Base-by-base conservation (phyloP, 768 basidiomycete genomes). In the Rhodotorula paludigena region DNA sequence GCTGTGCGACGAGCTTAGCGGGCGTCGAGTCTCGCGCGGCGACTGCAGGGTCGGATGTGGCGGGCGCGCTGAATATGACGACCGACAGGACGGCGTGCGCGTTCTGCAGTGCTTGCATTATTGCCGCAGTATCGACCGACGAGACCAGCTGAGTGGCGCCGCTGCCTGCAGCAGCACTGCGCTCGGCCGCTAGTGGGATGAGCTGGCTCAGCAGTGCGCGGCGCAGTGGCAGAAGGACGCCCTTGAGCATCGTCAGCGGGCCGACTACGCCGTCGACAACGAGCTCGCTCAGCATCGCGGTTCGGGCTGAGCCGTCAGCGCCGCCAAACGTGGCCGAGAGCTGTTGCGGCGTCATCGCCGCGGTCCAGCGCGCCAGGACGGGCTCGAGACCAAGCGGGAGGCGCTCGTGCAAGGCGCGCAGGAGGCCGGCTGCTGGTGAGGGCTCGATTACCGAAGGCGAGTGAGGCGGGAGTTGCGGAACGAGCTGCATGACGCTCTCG, bases 401-500 rank as follows among this genome's bases (percentile, higher is more conserved):
- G 16, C 66, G 62, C 15, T 68, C 66, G 35, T 62, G 56, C 39
- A 72, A 28, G 5, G 39, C 57, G 8, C 54, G 47, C 8, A 65
- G 35, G 21, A 72, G 45, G 0, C 1, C 23, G 23, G 64, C 41
- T 25, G 62, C 52, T 6, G 58, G 47, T 0, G 47, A 48, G n/a
- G 47, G 47, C 2, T 2, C 2, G 47, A 7, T 28, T 12, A 28
- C n/a, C 5, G 47, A 14, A 14, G 47, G 47, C 39, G 39, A 54
- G 30, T 0, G 18, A 8, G 20, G n/a, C 18, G 47, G 47, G 4
- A 63, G 44, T 14, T 60, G 56, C 7, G 57, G 41, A 3, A 68
- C 60, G 21, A 65, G 44, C 12, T 51, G 63, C 12, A 72, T 23
- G 33, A 54, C 45, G 30, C 51, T 35, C 33, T 68, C 67, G 58